Evolutionary conservation across 179 eudicot species (phyloP).

Genomic region (Silene vulgaris): DNA sequence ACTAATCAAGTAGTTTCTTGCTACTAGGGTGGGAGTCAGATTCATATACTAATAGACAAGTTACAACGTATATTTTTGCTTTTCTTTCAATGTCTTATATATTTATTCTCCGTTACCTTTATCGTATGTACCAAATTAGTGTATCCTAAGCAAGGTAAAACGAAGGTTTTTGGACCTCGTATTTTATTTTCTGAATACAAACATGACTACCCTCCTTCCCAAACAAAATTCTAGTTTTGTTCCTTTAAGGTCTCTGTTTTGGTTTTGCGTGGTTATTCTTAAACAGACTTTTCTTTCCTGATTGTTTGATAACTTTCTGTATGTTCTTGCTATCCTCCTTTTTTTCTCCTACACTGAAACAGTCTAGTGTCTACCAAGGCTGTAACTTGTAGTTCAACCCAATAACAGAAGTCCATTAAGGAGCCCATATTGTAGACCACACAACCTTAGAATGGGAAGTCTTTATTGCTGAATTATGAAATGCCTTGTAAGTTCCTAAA

Average conservation of each 20-base stretch:
- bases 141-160: not conserved
- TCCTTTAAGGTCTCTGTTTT: not conserved
- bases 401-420: too few relatives aligned
- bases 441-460: not conserved
- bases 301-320: too few relatives aligned
- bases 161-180: not conserved
- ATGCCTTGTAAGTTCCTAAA: not conserved
- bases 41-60: not conserved
- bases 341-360: too few relatives aligned
- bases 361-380: too few relatives aligned
- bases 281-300: too few relatives aligned
- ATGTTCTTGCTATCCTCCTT: too few relatives aligned
- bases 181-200: not conserved
- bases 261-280: not conserved
- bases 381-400: too few relatives aligned
- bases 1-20: not conserved
- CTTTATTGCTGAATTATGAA: not conserved
- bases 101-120: not conserved
- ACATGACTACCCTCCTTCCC: conserved; percentile 1
- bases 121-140: not conserved
- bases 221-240: not conserved
- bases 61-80: not conserved
- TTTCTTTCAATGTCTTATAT: not conserved
- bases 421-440: too few relatives aligned
- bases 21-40: not conserved